Conservation (phyloP, 1,284 basidiomycete genomes). For the Earliella scabrosa region DNA sequence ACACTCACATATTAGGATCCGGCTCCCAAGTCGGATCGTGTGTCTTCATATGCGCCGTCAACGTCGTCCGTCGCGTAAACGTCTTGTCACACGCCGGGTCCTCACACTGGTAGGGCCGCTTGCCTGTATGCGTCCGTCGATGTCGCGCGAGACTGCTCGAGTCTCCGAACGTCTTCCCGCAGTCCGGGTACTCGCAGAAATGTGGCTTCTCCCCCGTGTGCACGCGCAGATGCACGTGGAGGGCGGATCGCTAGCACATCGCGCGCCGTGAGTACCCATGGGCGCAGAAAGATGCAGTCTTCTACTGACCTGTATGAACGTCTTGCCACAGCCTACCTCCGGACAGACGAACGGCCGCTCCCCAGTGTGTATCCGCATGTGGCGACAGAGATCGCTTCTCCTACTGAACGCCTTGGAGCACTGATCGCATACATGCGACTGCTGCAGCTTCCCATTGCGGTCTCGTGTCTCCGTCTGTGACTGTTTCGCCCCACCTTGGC, state of each 20-base stretch:
- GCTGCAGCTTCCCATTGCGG: constrained; percentile 34
- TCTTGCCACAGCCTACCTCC: constrained; percentile 77
- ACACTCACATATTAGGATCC: constrained; percentile 74
- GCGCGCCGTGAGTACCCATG: constrained; percentile 16
- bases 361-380: constrained; percentile 88
- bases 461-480: constrained; percentile 30
- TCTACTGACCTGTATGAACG: constrained; percentile 77
- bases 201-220: constrained; percentile 92
- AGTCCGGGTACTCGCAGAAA: constrained; percentile 84
- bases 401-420: constrained; percentile 79
- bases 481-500: constrained; percentile 4
- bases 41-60: constrained; percentile 82
- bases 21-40: constrained; percentile 83
- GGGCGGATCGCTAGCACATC: constrained; percentile 70
- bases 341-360: constrained; percentile 82
- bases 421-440: constrained; percentile 56
- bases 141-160: constrained; percentile 89
- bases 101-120: constrained; percentile 82
- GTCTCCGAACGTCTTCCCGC: constrained; percentile 84
- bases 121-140: constrained; percentile 85
- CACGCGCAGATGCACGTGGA: constrained; percentile 85
- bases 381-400: constrained; percentile 75
- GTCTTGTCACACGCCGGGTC: constrained; percentile 82
- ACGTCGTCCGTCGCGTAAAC: constrained; percentile 80
- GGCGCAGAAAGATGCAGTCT: constrained; percentile 2